Base-by-base conservation (phyloP, 352 stramenopile genomes). In the Phytophthora pseudosyringae region DNA sequence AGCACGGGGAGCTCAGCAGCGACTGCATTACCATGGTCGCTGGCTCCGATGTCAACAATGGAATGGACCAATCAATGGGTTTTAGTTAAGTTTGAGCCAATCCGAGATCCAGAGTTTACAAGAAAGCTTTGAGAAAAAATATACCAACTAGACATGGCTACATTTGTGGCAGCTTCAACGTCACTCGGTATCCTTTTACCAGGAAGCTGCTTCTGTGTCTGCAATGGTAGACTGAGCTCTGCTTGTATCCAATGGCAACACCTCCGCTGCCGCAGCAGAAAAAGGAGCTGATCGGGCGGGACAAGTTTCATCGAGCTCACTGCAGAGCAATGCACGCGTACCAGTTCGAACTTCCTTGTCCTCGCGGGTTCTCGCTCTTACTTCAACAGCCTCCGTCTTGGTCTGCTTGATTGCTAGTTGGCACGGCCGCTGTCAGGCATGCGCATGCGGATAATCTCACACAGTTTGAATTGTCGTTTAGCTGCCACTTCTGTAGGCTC, bases 381-480 rank as follows among this genome's bases (percentile, higher is more conserved):
- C 6, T 10, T 47, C 46, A n/a, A 39, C 15, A 38, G 9, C 21
- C 13, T 50, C 10, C 8, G 8, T 33, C 6, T 10, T 33, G 28
- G 28, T 52, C 18, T 21, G 49, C 15, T 48, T 47, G n/a, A 28
- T 38, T 1, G 38, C 21, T 26, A 46, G 3, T 35, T 65, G 64
- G n/a, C 59, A 76, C 9, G 49, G 59, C 36, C 63, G 52, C 39
- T 63, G 8, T 55, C 46, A 35, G 59, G 58, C 15, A 70, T 73
- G 13, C 64, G 59, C 43, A 76, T 43, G 6, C 53, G 59, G 26
- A 76, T 71, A 41, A 76, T 54, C 9, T 68, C 64, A 32, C 69
- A 71, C 47, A 76, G 59, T 35, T 38, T 55, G 36, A 57, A 71
- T 18, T 26, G 43, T 7, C 13, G 36, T 35, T n/a, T 39, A 35